These are phyloP conservation scores for Allantophomopsis cytisporea DNA, from an alignment of 2,329 filamentous ascomycete species.

Conservation along the genomic window DNA sequence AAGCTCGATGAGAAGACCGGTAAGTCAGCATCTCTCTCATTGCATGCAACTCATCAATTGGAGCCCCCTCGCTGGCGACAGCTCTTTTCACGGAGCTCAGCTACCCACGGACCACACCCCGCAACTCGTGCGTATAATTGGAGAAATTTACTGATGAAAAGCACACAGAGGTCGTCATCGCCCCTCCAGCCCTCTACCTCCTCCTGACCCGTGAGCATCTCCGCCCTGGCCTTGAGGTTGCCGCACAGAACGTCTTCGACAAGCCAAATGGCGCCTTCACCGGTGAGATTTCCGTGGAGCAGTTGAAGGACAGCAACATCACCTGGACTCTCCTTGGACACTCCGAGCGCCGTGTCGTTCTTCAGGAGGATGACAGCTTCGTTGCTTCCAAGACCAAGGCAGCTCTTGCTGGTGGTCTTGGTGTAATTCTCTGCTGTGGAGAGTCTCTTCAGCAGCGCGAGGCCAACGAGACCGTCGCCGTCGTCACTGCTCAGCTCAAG, in stretches of 20 bases:
- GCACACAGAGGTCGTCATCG: slow-evolving; percentile 77
- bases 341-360: slow-evolving; percentile 84
- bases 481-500: slow-evolving; percentile 73
- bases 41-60: too few species aligned
- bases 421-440: slow-evolving; percentile 94
- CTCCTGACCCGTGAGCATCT: slow-evolving; percentile 71
- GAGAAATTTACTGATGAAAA: background rate
- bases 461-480: slow-evolving; percentile 68
- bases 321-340: slow-evolving; percentile 88
- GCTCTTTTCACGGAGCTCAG: too few species aligned
- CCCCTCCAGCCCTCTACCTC: slow-evolving; percentile 85
- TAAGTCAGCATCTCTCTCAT: slow-evolving; percentile 25
- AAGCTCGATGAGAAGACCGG: slow-evolving; percentile 64
- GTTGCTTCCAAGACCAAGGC: slow-evolving; percentile 91
- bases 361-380: slow-evolving; percentile 74
- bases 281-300: slow-evolving; percentile 84
- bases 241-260: slow-evolving; percentile 95
- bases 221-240: slow-evolving; percentile 65
- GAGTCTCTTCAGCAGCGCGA: slow-evolving; percentile 92
- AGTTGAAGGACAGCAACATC: slow-evolving; percentile 81
- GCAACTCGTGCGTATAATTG: background rate
- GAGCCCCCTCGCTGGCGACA: too few species aligned
- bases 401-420: slow-evolving; percentile 73
- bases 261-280: slow-evolving; percentile 96
- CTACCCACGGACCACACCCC: slow-evolving; percentile 1